phyloP scores from a whole-genome alignment of 2,329 filamentous ascomycete genomes.

The Talaromyces verruculosus region DNA sequence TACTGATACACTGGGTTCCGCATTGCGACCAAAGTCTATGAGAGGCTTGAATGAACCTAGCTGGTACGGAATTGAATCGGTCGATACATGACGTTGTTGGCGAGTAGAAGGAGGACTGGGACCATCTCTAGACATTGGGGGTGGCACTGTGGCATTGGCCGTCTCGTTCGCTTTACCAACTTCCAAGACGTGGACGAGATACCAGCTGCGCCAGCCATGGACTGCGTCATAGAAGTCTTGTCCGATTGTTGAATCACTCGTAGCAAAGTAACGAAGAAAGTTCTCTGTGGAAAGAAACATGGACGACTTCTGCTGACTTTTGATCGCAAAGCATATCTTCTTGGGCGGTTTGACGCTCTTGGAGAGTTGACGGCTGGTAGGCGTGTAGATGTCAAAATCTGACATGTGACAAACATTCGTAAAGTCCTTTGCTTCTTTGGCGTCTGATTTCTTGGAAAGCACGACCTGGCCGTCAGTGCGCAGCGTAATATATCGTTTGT shows the following conservation, averaged over 20 bases:
- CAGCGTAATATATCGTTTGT: constrained; percentile 76
- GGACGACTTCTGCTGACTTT: constrained; percentile 84
- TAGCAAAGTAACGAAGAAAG: constrained; percentile 89
- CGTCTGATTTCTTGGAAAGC: constrained; percentile 63
- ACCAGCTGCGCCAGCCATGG: constrained; percentile 88
- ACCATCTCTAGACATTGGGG: constrained; percentile 29
- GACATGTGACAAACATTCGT: constrained; percentile 77
- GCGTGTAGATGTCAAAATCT: constrained; percentile 88
- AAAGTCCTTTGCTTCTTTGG: constrained; percentile 63
- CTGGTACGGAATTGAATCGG: constrained; percentile 51
- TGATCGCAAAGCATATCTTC: constrained; percentile 80
- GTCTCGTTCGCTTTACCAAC: constrained; percentile 46
- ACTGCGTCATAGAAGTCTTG: constrained; percentile 69
- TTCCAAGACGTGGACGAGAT: constrained; percentile 72
- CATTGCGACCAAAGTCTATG: constrained; percentile 62
- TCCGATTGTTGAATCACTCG: constrained; percentile 67
- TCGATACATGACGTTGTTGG: constrained; percentile 23
- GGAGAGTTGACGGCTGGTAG: constrained; percentile 65
- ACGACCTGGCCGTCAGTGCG: constrained; percentile 69
- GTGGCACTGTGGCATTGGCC: not conserved
- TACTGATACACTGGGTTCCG: constrained; percentile 43
- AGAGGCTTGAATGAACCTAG: constrained; percentile 68
- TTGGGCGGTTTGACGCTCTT: constrained; percentile 80
- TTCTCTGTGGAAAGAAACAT: constrained; percentile 81
- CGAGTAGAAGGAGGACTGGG: constrained; percentile 23